Evolutionary conservation across 2,329 filamentous ascomycete genomes (phyloP).

Genomic region (Berkeleyomyces basicola): DNA sequence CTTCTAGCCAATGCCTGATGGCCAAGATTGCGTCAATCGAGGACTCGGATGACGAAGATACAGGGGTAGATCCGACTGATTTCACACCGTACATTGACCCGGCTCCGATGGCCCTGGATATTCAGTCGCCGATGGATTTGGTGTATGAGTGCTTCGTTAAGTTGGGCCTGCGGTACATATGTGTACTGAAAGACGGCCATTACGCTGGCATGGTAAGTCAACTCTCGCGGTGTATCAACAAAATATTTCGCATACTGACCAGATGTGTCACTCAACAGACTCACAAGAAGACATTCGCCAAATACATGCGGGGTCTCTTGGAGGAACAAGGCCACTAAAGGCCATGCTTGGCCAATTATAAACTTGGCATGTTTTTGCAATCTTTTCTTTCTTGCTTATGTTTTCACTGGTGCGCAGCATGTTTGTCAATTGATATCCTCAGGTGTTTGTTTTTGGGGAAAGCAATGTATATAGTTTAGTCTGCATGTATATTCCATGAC

Average conservation of each 20-base stretch:
- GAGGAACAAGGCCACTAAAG: constrained; percentile 24
- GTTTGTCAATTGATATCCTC: not conserved
- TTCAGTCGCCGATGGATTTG: constrained; percentile 78
- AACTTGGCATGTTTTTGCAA: not conserved
- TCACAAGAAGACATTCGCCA: constrained; percentile 94
- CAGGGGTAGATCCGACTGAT: constrained; percentile 49
- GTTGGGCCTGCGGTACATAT: constrained; percentile 80
- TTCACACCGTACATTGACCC: constrained; percentile 88
- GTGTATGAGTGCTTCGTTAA: constrained; percentile 97
- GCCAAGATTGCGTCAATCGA: constrained; percentile 45
- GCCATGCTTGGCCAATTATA: not conserved
- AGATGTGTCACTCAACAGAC: constrained; percentile 29
- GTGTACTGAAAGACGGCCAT: constrained; percentile 66
- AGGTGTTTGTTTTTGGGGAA: not conserved
- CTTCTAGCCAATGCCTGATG: constrained; percentile 66
- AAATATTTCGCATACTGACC: not conserved
- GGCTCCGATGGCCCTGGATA: constrained; percentile 74
- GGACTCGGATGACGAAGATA: constrained; percentile 42
- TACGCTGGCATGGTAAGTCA: constrained; percentile 70
- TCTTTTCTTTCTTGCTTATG: not conserved
- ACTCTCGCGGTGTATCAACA: not conserved
- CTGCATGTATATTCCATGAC: too few species aligned
- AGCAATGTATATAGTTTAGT: not conserved
- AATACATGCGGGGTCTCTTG: constrained; percentile 76
- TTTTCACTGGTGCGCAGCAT: not conserved